Evolutionary conservation across 2,329 filamentous ascomycete genomes (phyloP), one percentile per base, ranked within the genome.

Genomic region (Aspergillus sergii): DNA sequence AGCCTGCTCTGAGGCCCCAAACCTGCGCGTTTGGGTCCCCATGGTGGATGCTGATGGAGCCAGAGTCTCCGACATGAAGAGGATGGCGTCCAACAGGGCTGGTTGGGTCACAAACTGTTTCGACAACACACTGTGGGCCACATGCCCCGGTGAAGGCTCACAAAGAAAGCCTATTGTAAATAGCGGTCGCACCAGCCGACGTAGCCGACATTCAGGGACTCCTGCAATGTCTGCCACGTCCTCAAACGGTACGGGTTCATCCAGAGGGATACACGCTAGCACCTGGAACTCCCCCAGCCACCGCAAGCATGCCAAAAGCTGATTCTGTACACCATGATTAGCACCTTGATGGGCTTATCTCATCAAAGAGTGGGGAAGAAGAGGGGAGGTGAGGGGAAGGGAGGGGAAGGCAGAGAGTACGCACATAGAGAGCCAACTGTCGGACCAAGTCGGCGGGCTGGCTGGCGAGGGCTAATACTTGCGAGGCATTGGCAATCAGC

Each of bases 261-360:
- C 59, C 1, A 79, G 68, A 0, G 81, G 82, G n/a, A 84, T 79
- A 64, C 73, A 82, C 4, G 79, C 79, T 0, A 82, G 74, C 4
- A 83, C 70, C 57, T 83, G 80, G 62, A 80, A 80, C 14, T 83
- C 77, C 7, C 74, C 77, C 16, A 83, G 72, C 81, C 80, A 83
- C 63, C 75, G 74, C 8, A 82, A 62, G 55, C 79, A 81, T 3
- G 77, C 75, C 14, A 80, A 72, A 3, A 79, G 50, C 21, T 48
- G 21, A 16, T 26, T 48, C 65, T 79, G 72, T 58, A 26, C 19
- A 11, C 0, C 21, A 16, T 8, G 19, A 43, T 43, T 43, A 43
- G 39, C 11, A 36, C 12, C 34, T 14, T 36, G 4, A 5, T 6
- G 34, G 34, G 34, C 1, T 14, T 36, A 36, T 36, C 5, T 36